phyloP scores from a whole-genome alignment of 2,329 filamentous ascomycete species.

The Paecilomyces variotii region DNA sequence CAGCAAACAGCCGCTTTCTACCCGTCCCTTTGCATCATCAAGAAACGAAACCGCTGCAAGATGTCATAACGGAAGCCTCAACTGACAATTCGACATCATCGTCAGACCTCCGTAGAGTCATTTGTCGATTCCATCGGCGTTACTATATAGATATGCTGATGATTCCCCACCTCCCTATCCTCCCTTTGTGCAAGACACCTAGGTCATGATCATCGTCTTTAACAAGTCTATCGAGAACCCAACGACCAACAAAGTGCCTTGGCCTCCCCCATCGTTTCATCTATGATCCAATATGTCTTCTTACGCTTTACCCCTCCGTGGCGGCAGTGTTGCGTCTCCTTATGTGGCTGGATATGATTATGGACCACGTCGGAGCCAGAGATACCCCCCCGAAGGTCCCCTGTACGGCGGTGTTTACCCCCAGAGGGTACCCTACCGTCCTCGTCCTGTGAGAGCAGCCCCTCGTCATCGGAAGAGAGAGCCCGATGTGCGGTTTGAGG shows the following conservation, averaged over 20 bases:
- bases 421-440: not conserved
- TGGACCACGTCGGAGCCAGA: not conserved
- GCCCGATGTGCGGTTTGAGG: slow-evolving; percentile 3
- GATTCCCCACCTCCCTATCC: not conserved
- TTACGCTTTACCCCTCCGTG: not conserved
- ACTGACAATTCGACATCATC: not conserved
- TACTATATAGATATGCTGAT: not conserved
- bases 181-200: not conserved
- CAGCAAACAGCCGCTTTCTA: not conserved
- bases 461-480: not conserved
- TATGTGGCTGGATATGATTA: not conserved
- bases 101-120: not conserved
- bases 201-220: not conserved
- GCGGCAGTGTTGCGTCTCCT: not conserved
- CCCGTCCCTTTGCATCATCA: not conserved
- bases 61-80: not conserved
- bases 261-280: not conserved
- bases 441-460: not conserved
- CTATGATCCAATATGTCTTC: not conserved
- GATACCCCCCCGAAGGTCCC: not conserved
- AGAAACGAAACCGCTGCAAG: not conserved
- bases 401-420: not conserved
- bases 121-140: not conserved
- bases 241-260: not conserved
- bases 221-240: not conserved